Evolutionary conservation across 192 early-diverging fungal genomes (phyloP).

Genomic region (Coemansia sp.): DNA sequence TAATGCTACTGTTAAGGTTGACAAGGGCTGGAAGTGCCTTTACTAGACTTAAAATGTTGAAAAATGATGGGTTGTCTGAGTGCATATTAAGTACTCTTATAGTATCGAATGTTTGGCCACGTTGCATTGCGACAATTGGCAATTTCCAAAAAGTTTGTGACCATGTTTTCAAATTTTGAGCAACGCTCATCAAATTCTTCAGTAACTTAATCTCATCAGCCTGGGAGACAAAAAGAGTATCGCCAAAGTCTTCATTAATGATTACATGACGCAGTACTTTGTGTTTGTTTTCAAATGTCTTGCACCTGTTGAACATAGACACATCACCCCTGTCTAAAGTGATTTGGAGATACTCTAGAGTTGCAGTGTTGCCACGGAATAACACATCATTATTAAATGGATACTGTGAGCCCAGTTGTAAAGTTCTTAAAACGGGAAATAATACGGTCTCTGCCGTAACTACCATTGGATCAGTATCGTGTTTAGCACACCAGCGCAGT

Average conservation of each 20-base stretch:
- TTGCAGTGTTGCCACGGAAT: conserved; percentile 8
- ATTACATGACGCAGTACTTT: not conserved
- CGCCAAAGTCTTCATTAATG: not conserved
- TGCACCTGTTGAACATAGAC: not conserved
- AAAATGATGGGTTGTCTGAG: not conserved
- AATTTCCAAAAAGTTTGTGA: not conserved
- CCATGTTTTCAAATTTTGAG: not conserved
- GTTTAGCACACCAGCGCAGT: too few species aligned
- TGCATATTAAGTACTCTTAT: not conserved
- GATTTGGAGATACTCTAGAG: not conserved
- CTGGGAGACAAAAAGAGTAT: not conserved
- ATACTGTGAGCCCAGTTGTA: not conserved
- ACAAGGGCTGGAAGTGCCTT: not conserved
- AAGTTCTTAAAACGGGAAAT: not conserved
- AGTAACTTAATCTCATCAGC: not conserved
- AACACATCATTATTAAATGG: conserved; percentile 6
- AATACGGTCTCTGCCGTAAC: not conserved
- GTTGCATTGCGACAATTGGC: not conserved
- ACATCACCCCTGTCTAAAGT: not conserved
- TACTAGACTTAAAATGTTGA: not conserved
- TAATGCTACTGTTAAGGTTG: not conserved
- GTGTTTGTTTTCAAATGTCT: not conserved
- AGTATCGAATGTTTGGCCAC: not conserved
- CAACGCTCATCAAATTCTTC: not conserved
- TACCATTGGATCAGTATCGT: not conserved